These are phyloP conservation scores for Carex parvula DNA, from an alignment of 176 grass and related monocot species.

Conservation along the genomic window DNA sequence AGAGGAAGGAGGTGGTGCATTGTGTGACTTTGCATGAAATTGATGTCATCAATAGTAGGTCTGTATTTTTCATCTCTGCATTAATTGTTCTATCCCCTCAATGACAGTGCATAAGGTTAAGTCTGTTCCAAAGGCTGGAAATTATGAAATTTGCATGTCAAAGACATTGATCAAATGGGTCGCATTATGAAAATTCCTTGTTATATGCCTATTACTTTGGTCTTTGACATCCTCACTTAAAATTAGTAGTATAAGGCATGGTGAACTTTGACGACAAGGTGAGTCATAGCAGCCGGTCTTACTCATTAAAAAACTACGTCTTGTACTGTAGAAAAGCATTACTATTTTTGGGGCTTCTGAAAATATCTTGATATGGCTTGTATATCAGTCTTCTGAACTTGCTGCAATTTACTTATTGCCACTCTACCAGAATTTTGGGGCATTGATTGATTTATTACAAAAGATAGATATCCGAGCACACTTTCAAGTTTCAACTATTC, in stretches of 20 bases:
- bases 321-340: background rate
- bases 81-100: background rate
- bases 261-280: background rate
- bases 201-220: background rate
- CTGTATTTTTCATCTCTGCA: slow-evolving; percentile 7
- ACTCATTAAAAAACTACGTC: background rate
- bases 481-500: background rate
- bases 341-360: background rate
- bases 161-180: background rate
- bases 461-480: background rate
- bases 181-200: background rate
- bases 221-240: background rate
- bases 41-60: slow-evolving; percentile 98
- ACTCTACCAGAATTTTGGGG: background rate
- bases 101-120: background rate
- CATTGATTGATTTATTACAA: background rate
- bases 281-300: background rate
- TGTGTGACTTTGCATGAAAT: slow-evolving; percentile 95
- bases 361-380: background rate
- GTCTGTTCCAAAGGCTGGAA: background rate
- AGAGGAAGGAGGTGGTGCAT: slow-evolving; percentile 96
- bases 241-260: background rate
- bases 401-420: background rate
- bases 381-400: background rate
- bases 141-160: background rate